These are phyloP conservation scores for Sarocladium kiliense DNA, from an alignment of 2,329 filamentous ascomycete genomes.

Conservation along the genomic window DNA sequence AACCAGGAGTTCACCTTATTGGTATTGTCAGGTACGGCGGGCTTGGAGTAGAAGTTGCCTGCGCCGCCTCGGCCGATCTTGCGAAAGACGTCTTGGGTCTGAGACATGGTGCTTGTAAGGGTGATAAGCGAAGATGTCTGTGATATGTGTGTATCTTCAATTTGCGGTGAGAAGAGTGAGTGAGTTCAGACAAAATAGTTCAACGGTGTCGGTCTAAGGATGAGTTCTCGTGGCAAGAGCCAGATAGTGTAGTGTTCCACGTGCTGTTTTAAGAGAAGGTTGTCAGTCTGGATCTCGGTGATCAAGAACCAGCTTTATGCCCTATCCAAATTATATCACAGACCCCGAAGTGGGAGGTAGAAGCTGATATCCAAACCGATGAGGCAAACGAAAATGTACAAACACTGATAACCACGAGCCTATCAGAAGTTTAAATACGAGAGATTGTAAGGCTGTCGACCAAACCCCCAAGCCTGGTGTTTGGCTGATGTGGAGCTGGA, in stretches of 20 bases:
- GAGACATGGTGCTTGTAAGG: background rate
- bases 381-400: background rate
- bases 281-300: too few species aligned
- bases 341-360: background rate
- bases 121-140: background rate
- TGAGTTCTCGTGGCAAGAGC: too few species aligned
- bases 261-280: background rate
- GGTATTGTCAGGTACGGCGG: conserved; percentile 37
- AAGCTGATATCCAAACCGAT: background rate
- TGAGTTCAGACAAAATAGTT: background rate
- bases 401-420: background rate
- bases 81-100: conserved; percentile 36
- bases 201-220: too few species aligned
- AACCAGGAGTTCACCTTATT: conserved; percentile 21
- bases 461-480: background rate
- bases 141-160: background rate
- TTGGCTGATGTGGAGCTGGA: background rate
- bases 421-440: background rate
- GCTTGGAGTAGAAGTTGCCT: conserved; percentile 55
- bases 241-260: too few species aligned
- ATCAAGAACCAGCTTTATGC: background rate
- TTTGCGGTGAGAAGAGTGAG: background rate
- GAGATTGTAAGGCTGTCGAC: background rate
- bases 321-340: background rate
- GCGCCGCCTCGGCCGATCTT: conserved; percentile 58